These are phyloP conservation scores for Ziziphus jujuba DNA, from an alignment of 306 rosid species.

Conservation along the genomic window DNA sequence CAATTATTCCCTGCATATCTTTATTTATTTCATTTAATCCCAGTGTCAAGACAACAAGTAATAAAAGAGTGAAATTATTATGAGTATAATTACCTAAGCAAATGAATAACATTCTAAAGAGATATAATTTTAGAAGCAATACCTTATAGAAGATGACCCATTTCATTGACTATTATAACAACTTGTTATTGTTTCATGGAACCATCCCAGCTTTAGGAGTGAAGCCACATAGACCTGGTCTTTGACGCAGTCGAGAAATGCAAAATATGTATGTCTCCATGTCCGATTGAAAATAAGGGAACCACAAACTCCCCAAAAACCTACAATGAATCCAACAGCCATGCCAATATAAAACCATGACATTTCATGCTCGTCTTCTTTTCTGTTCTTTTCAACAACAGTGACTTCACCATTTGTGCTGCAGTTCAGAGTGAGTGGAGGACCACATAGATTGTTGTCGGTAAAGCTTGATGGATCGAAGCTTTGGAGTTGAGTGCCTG, in stretches of 20 bases:
- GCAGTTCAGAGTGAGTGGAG: not conserved
- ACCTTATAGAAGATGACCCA: too few species aligned
- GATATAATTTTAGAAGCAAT: too few species aligned
- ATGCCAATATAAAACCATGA: conserved; percentile 1
- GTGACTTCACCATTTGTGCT: not conserved
- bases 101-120: too few species aligned
- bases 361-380: not conserved
- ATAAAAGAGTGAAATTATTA: too few species aligned
- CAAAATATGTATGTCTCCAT: not conserved
- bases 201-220: not conserved
- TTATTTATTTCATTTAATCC: too few species aligned
- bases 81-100: too few species aligned
- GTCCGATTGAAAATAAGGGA: not conserved
- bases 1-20: too few species aligned
- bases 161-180: too few species aligned
- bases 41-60: too few species aligned
- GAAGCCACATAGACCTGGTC: not conserved
- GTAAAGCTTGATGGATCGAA: not conserved
- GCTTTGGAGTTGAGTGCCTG: not conserved
- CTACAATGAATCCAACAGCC: not conserved
- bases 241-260: not conserved
- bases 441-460: conserved; percentile 8
- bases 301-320: conserved; percentile 2
- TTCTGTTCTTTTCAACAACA: not conserved
- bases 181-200: not conserved